Evolutionary conservation across 495 filamentous ascomycete species (phyloP), one percentile per base, ranked within the genome.

Genomic region (Terfezia boudieri): DNA sequence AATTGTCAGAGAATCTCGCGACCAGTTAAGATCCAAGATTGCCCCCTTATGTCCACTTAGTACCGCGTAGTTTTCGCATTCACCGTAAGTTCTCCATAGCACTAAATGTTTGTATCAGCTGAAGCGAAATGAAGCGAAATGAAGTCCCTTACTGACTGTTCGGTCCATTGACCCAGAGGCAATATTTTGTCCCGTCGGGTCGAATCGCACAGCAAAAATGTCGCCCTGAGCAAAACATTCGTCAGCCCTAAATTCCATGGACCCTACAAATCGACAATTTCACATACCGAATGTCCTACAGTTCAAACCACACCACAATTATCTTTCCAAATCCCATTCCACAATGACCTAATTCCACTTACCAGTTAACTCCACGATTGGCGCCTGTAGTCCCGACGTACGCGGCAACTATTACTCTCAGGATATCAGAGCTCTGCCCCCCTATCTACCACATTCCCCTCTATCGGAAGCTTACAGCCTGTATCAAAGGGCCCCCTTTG

Each of bases 111-210:
- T 56, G 69, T 55, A 36, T 58, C 56, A 54, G 50, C 50, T 62
- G 58, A n/a, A n/a, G 7, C 7, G 26, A 32, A 20, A 20, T 20
- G 26, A 32, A 32, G 7, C 26, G 26, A 32, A 32, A 32, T 4
- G 7, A 32, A 7, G 26, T 43, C 51, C 70, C 79, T 48, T 73
- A 93, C 88, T 73, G 54, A 98, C 94, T 49, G 79, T 81, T 56
- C 92, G 75, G 68, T 98, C 90, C 81, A 94, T 89, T 2, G 86
- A 92, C 14, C 89, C 92, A 6, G 90, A 95, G 50, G 92, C 90
- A 58, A 98, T 89, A 56, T 83, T 74, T 52, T 86, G 81, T 22
- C 86, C 87, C 6, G 81, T 79, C 9, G 84, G 82, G 66, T 94
- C 85, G 58, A 98, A 98, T 63, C 82, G 81, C 22, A 83, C 80